Percentiles rank a stretch among this genome's conserved stretches.
These are phyloP conservation scores for Delonix regia DNA, from an alignment of 306 rosid genomes.

Conservation along the genomic window DNA sequence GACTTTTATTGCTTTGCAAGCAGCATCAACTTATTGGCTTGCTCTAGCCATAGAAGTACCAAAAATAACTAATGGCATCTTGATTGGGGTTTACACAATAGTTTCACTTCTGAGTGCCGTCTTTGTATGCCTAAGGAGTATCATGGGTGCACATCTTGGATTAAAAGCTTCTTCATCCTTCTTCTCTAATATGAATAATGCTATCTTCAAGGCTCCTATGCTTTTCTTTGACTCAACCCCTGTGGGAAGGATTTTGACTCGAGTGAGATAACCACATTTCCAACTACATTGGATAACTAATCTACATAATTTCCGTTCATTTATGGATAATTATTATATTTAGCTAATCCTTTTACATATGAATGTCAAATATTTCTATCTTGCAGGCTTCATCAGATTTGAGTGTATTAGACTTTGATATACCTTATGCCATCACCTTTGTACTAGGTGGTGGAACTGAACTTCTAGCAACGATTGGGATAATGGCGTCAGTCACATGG, in stretches of 20 bases:
- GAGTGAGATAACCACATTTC: slow-evolving; percentile 50
- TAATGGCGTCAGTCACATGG: slow-evolving; percentile 82
- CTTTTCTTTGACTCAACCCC: slow-evolving; percentile 85
- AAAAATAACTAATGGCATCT: slow-evolving; percentile 39
- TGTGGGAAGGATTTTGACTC: slow-evolving; percentile 73
- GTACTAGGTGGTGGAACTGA: slow-evolving; percentile 43
- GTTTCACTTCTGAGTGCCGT: slow-evolving; percentile 54
- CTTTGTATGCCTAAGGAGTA: slow-evolving; percentile 52
- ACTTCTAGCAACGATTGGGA: slow-evolving; percentile 39
- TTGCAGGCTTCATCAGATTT: slow-evolving; percentile 86
- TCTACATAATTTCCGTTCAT: background rate
- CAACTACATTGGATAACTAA: background rate
- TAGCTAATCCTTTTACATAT: background rate
- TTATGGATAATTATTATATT: background rate
- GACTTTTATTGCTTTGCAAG: slow-evolving; percentile 55
- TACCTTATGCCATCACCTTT: slow-evolving; percentile 61
- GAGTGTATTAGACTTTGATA: slow-evolving; percentile 75
- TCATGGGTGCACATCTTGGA: slow-evolving; percentile 54
- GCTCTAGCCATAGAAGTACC: slow-evolving; percentile 68
- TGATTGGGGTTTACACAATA: slow-evolving; percentile 62
- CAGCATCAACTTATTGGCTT: slow-evolving; percentile 68
- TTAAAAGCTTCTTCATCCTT: slow-evolving; percentile 75
- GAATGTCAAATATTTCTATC: background rate
- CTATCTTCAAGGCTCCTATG: slow-evolving; percentile 88
- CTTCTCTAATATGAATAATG: slow-evolving; percentile 58